Conservation (phyloP, 176 grass and related monocot genomes). For the Stipa capillata region DNA sequence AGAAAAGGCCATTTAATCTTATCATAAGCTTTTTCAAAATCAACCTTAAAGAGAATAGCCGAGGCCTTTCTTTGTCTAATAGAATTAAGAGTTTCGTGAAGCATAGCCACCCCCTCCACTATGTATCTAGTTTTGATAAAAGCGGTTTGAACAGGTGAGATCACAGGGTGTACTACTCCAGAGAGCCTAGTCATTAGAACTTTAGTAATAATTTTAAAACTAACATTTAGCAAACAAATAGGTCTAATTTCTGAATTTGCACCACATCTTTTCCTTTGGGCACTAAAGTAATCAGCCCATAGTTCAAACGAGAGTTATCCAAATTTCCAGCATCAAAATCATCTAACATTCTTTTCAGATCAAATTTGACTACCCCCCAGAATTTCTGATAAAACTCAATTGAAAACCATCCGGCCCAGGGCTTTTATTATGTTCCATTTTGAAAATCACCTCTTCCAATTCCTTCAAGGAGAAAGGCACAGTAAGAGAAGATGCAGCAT, state of each 20-base stretch:
- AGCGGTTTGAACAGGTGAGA: neutral
- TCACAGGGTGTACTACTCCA: neutral
- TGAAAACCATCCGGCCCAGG: too few species aligned
- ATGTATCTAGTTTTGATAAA: neutral
- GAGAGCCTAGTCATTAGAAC: neutral
- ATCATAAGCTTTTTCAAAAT: too few species aligned
- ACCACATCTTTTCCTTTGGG: too few species aligned
- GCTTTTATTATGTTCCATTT: too few species aligned
- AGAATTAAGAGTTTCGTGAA: neutral
- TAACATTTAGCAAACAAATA: neutral
- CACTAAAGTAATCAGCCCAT: neutral
- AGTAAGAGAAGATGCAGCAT: too few species aligned
- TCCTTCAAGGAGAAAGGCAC: neutral
- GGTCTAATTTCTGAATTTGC: neutral
- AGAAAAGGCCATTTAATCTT: too few species aligned
- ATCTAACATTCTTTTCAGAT: neutral
- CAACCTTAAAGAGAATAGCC: too few species aligned
- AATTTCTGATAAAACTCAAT: neutral
- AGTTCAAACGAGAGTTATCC: neutral
- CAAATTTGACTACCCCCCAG: neutral
- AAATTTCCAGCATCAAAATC: neutral
- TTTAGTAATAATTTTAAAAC: neutral
- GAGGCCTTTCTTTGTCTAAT: neutral
- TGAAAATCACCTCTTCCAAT: neutral
- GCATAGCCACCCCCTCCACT: neutral